Conservation (phyloP, 2,329 filamentous ascomycete species). For the Nemania sp. region DNA sequence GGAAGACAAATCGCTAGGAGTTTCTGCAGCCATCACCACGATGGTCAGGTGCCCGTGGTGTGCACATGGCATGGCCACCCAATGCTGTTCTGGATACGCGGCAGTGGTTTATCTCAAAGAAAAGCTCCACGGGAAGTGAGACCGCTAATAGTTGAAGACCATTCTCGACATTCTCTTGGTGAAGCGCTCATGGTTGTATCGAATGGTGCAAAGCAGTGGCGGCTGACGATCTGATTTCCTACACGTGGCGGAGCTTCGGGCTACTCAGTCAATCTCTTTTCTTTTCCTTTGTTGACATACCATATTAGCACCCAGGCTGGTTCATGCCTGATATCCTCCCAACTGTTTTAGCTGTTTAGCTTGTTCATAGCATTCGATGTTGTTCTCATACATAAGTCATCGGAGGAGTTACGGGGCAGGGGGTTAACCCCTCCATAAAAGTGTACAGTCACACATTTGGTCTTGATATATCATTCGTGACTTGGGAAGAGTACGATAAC, state of each 20-base stretch:
- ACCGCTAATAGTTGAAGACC: not conserved
- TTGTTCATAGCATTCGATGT: conserved; percentile 35
- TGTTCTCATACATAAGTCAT: conserved; percentile 34
- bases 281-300: conserved; percentile 25
- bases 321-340: conserved; percentile 1
- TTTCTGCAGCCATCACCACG: conserved; percentile 68
- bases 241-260: not conserved
- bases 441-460: conserved; percentile 20
- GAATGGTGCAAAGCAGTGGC: not conserved
- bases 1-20: conserved; percentile 63
- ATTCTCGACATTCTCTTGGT: not conserved
- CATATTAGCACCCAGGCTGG: conserved; percentile 1
- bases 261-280: not conserved
- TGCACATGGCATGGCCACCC: conserved; percentile 74
- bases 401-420: conserved; percentile 28
- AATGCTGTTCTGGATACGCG: conserved; percentile 76
- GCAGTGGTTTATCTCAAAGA: conserved; percentile 75
- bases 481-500: conserved; percentile 4
- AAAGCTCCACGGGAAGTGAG: conserved; percentile 62
- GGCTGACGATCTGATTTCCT: not conserved
- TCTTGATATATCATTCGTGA: conserved; percentile 20
- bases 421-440: conserved; percentile 26
- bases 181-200: not conserved
- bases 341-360: conserved; percentile 20
- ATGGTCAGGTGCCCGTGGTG: conserved; percentile 79